Percentiles rank a stretch among this genome's conserved stretches.
Conservation (phyloP, 352 stramenopile species). For the Pythium utonaiense region DNA sequence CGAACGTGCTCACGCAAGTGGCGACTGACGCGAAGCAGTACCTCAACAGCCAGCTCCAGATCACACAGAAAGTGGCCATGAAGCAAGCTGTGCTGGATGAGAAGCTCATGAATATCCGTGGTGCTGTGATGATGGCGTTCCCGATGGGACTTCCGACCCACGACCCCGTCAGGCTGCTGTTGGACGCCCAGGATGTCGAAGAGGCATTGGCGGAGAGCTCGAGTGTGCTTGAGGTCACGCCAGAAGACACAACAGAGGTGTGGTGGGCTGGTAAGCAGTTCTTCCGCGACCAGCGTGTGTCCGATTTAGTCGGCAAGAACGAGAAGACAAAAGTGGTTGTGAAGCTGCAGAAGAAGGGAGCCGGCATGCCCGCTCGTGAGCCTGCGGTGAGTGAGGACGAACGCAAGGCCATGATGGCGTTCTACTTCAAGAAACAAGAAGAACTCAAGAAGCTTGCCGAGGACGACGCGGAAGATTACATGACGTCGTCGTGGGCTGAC, state of each 20-base stretch:
- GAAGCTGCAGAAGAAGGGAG: slow-evolving; percentile 90
- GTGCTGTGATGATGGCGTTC: slow-evolving; percentile 92
- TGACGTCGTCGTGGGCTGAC: slow-evolving; percentile 92
- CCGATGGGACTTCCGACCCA: slow-evolving; percentile 92
- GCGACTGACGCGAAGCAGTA: slow-evolving; percentile 70
- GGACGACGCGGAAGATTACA: slow-evolving; percentile 94
- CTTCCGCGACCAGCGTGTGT: slow-evolving; percentile 82
- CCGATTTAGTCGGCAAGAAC: slow-evolving; percentile 93
- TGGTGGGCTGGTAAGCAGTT: slow-evolving; percentile 97
- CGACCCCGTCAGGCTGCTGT: slow-evolving; percentile 83
- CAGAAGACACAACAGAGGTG: slow-evolving; percentile 86
- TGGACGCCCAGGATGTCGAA: slow-evolving; percentile 70
- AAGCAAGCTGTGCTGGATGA: slow-evolving; percentile 73
- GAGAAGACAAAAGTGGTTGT: slow-evolving; percentile 93
- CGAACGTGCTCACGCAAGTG: slow-evolving; percentile 72
- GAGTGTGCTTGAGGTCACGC: slow-evolving; percentile 72
- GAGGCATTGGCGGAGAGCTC: slow-evolving; percentile 61
- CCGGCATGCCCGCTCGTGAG: slow-evolving; percentile 81
- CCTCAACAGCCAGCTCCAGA: slow-evolving; percentile 64
- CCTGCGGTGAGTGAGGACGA: slow-evolving; percentile 91
- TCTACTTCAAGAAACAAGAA: slow-evolving; percentile 92
- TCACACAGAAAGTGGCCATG: slow-evolving; percentile 59
- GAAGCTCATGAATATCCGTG: slow-evolving; percentile 91
- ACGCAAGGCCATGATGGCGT: slow-evolving; percentile 96
- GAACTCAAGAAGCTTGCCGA: slow-evolving; percentile 82